Conservation (phyloP, 371 early-diverging fungal species). For the Conidiobolus incongruus region DNA sequence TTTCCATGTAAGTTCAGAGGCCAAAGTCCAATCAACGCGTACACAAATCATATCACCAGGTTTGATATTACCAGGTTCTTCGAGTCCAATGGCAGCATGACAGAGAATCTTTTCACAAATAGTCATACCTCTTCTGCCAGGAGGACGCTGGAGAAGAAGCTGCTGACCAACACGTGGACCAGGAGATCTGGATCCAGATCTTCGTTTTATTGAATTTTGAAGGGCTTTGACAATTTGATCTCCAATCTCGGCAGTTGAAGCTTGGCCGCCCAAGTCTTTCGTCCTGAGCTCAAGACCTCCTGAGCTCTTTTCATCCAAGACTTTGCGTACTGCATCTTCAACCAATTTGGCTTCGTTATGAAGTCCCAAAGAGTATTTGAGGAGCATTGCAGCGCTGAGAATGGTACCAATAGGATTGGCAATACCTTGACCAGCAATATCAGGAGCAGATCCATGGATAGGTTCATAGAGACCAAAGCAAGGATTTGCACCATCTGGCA, state of each 20-base stretch:
- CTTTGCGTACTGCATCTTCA: conserved; percentile 76
- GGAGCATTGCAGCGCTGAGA: conserved; percentile 78
- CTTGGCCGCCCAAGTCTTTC: conserved; percentile 67
- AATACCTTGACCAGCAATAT: conserved; percentile 86
- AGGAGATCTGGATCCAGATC: conserved; percentile 16
- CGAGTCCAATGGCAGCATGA: conserved; percentile 41
- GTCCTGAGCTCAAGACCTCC: conserved; percentile 61
- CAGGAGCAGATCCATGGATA: conserved; percentile 94
- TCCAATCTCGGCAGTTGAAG: conserved; percentile 66
- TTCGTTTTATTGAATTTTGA: conserved; percentile 5
- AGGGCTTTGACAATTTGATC: conserved; percentile 65
- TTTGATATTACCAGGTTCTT: conserved; percentile 27
- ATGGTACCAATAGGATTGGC: conserved; percentile 96
- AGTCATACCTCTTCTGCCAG: conserved; percentile 37
- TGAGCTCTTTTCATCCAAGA: conserved; percentile 49
- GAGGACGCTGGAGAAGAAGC: conserved; percentile 15
- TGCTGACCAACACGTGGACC: conserved; percentile 8
- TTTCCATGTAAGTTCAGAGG: conserved; percentile 60
- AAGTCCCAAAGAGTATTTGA: conserved; percentile 79
- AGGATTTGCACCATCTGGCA: conserved; percentile 43
- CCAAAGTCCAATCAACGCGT: conserved; percentile 54
- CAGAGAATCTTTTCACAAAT: conserved; percentile 47
- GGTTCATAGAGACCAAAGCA: conserved; percentile 88
- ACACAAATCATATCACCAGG: conserved; percentile 66
- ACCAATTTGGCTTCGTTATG: conserved; percentile 69